Evolutionary conservation across 768 basidiomycete species (phyloP).

Genomic region (Leccinum ochraceum): DNA sequence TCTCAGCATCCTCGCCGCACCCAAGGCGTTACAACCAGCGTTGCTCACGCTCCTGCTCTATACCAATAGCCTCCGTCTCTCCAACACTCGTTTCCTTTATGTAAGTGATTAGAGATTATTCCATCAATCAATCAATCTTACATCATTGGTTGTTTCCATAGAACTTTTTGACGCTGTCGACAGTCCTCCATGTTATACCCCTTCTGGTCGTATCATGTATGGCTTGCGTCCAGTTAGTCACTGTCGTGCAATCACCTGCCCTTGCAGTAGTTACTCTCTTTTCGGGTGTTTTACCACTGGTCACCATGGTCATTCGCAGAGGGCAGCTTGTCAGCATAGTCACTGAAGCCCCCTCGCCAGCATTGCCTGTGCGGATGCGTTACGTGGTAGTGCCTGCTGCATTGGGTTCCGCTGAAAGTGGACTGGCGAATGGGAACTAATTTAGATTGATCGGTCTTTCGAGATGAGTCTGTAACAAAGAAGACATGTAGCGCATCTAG

Average conservation of each 20-base stretch:
- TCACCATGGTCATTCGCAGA: conserved; percentile 3
- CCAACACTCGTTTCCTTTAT: conserved; percentile 2
- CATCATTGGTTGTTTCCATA: neutral
- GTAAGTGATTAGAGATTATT: conserved; percentile 2
- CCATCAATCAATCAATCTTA: neutral
- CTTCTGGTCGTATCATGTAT: conserved; percentile 13
- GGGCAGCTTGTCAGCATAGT: neutral
- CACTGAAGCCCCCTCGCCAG: neutral
- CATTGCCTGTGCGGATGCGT: neutral
- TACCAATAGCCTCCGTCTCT: conserved; percentile 15
- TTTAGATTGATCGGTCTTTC: neutral
- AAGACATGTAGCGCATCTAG: no score
- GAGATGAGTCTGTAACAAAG: no score
- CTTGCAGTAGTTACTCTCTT: conserved; percentile 13
- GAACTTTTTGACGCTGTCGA: conserved; percentile 8
- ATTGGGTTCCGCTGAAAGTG: neutral
- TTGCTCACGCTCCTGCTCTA: conserved; percentile 24
- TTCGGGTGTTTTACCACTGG: conserved; percentile 11
- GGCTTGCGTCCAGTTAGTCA: conserved; percentile 10
- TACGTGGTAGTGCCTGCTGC: neutral
- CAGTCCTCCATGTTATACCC: conserved; percentile 22
- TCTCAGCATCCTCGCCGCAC: conserved; percentile 13
- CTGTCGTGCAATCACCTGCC: conserved; percentile 9
- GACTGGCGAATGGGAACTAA: neutral
- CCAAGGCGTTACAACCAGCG: conserved; percentile 5